Conservation (phyloP, 768 basidiomycete species). For the Russula vinacea region DNA sequence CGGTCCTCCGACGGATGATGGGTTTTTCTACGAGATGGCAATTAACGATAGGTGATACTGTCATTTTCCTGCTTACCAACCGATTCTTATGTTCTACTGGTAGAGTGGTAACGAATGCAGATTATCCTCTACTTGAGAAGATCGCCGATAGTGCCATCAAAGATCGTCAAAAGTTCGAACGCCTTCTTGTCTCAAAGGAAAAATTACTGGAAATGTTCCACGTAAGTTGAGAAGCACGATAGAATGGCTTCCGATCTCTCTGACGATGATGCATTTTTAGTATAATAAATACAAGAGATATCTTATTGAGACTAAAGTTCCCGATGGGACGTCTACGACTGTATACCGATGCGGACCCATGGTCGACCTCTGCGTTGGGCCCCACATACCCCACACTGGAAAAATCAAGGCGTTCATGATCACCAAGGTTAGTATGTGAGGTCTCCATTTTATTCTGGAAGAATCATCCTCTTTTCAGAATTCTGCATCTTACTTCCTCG, state of each 20-base stretch:
- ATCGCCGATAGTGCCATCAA: slow-evolving; percentile 84
- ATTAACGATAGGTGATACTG: slow-evolving; percentile 67
- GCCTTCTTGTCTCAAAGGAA: slow-evolving; percentile 90
- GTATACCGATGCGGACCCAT: slow-evolving; percentile 99
- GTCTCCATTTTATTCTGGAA: background rate
- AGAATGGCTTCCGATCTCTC: background rate
- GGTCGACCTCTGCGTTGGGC: slow-evolving; percentile 95
- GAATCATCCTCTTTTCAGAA: slow-evolving; percentile 48
- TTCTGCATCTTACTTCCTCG: slow-evolving; percentile 97
- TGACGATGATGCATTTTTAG: slow-evolving; percentile 41
- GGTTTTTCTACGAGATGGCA: slow-evolving; percentile 99
- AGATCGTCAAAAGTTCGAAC: slow-evolving; percentile 96
- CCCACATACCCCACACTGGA: slow-evolving; percentile 97
- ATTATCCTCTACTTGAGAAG: slow-evolving; percentile 89
- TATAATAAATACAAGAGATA: slow-evolving; percentile 99
- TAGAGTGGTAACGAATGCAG: slow-evolving; percentile 73
- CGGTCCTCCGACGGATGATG: slow-evolving; percentile 95
- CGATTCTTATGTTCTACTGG: background rate
- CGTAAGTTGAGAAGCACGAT: slow-evolving; percentile 42
- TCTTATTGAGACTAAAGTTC: slow-evolving; percentile 91
- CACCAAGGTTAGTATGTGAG: slow-evolving; percentile 63
- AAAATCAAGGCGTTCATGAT: slow-evolving; percentile 97
- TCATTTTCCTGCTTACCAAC: background rate
- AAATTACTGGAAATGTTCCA: slow-evolving; percentile 95
- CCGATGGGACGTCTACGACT: slow-evolving; percentile 93